Percentiles rank a stretch among this genome's conserved stretches.
Conservation (phyloP, 2,329 filamentous ascomycete genomes). For the Fusarium papillatum region DNA sequence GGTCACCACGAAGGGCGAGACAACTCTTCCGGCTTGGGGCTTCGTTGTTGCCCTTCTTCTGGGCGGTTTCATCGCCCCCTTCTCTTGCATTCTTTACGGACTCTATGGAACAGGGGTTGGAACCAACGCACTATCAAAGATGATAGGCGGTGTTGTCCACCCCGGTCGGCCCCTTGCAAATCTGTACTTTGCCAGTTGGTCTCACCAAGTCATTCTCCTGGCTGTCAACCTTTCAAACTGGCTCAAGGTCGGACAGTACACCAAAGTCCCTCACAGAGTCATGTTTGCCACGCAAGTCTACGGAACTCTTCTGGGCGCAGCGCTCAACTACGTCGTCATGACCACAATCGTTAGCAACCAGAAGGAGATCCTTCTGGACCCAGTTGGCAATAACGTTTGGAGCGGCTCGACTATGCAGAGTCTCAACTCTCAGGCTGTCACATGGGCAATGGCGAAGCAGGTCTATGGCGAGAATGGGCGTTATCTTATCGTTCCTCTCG, state of each 20-base stretch:
- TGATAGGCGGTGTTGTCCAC: constrained; percentile 62
- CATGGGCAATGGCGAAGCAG: constrained; percentile 53
- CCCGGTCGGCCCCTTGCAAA: constrained; percentile 56
- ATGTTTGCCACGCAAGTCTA: constrained; percentile 57
- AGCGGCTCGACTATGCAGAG: constrained; percentile 61
- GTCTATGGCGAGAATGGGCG: constrained; percentile 50
- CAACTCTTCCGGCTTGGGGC: constrained; percentile 52
- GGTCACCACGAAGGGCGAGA: constrained; percentile 51
- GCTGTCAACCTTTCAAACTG: constrained; percentile 45
- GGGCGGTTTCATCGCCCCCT: constrained; percentile 52
- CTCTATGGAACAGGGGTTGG: constrained; percentile 35
- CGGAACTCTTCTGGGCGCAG: constrained; percentile 56
- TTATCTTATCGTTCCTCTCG: constrained; percentile 33
- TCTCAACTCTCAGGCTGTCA: constrained; percentile 54
- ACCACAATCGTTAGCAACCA: constrained; percentile 58
- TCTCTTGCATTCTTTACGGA: constrained; percentile 46
- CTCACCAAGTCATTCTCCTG: constrained; percentile 49
- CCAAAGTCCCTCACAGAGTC: constrained; percentile 53
- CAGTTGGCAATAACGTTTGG: constrained; percentile 60
- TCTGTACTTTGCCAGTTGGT: constrained; percentile 56
- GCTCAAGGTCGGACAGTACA: constrained; percentile 55
- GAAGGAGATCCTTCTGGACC: constrained; percentile 54
- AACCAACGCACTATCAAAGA: constrained; percentile 49
- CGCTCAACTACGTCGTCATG: constrained; percentile 62
- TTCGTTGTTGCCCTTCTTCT: constrained; percentile 52